phyloP scores from a whole-genome alignment of 2,329 filamentous ascomycete genomes.

The Colletotrichum liaoningense region DNA sequence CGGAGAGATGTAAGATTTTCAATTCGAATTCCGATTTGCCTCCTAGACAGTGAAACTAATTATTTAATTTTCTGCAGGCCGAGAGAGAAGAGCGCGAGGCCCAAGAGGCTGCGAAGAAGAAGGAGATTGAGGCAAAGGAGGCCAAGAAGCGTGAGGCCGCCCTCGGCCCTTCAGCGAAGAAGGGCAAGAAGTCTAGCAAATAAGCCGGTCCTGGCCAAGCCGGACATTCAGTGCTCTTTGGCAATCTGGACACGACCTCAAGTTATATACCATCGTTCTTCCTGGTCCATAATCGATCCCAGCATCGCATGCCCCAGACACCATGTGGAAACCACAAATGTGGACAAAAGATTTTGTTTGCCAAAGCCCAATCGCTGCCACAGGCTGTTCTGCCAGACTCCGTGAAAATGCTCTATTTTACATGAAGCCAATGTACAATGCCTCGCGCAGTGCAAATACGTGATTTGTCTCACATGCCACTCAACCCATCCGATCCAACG shows the following conservation, averaged over 20 bases:
- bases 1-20: conserved; percentile 77
- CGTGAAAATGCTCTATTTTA: background rate
- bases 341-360: conserved; percentile 7
- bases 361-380: background rate
- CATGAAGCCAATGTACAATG: background rate
- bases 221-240: background rate
- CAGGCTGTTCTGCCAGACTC: background rate
- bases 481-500: conserved; percentile 53
- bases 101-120: conserved; percentile 58
- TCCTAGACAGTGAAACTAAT: background rate
- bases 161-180: conserved; percentile 54
- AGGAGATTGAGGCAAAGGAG: conserved; percentile 66
- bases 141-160: conserved; percentile 67
- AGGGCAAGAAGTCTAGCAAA: conserved; percentile 54
- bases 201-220: background rate
- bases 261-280: conserved; percentile 22
- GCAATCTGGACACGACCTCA: conserved; percentile 1
- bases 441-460: background rate
- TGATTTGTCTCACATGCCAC: conserved; percentile 36
- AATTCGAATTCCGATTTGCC: background rate
- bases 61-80: conserved; percentile 51
- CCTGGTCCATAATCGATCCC: conserved; percentile 1
- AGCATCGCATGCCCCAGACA: conserved; percentile 7
- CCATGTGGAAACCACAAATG: background rate
- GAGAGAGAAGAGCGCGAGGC: conserved; percentile 69